These are phyloP conservation scores for Vachellia collinsii DNA, from an alignment of 306 rosid species.

Conservation along the genomic window DNA sequence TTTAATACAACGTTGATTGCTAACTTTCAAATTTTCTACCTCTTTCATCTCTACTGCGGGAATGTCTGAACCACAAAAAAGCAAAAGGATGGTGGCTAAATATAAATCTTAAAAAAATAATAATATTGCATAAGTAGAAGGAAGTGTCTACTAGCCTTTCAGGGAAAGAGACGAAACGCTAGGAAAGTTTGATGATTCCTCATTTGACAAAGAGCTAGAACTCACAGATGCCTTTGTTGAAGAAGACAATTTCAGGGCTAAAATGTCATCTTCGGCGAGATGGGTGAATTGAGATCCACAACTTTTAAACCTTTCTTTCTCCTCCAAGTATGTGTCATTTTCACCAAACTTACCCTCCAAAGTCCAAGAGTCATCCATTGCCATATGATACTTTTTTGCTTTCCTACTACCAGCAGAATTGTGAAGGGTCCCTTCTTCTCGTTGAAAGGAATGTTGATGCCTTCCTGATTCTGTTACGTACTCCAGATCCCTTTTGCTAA, in stretches of 20 bases:
- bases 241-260: slow-evolving; percentile 67
- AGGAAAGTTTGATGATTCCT: slow-evolving; percentile 60
- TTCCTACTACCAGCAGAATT: slow-evolving; percentile 46
- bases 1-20: background rate
- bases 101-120: slow-evolving; percentile 20
- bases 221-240: slow-evolving; percentile 53
- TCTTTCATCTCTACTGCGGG: background rate
- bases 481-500: slow-evolving; percentile 47
- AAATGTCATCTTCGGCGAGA: slow-evolving; percentile 50
- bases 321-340: slow-evolving; percentile 36
- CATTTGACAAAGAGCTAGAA: slow-evolving; percentile 57
- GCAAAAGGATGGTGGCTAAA: slow-evolving; percentile 18
- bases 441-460: slow-evolving; percentile 40
- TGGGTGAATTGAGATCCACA: slow-evolving; percentile 45
- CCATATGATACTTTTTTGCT: slow-evolving; percentile 43
- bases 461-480: slow-evolving; percentile 45
- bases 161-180: slow-evolving; percentile 74
- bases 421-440: slow-evolving; percentile 42
- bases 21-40: slow-evolving; percentile 9
- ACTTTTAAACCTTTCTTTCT: slow-evolving; percentile 46
- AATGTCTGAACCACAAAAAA: background rate
- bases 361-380: slow-evolving; percentile 41
- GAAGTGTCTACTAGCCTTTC: slow-evolving; percentile 55
- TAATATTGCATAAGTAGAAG: background rate
- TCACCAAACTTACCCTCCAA: slow-evolving; percentile 48